Evolutionary conservation across 2,329 filamentous ascomycete species (phyloP).

Genomic region (Periconia macrospinosa): DNA sequence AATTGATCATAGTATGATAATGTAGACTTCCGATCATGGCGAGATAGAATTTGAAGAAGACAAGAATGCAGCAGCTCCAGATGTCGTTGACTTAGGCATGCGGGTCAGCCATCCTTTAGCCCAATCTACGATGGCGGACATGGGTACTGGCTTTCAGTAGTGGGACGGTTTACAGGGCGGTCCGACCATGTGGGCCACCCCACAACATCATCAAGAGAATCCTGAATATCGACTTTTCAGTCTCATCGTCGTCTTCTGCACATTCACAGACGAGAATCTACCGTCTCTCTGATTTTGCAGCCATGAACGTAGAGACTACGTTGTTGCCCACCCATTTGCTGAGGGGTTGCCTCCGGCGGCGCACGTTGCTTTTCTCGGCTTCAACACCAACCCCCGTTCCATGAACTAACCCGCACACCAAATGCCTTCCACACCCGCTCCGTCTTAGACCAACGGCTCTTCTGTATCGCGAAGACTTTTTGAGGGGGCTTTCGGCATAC

Average conservation of each 20-base stretch:
- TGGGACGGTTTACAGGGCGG: too few species aligned
- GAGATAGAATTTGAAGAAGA: not conserved
- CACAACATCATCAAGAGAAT: not conserved
- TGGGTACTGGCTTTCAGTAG: too few species aligned
- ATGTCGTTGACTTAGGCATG: conserved; percentile 1
- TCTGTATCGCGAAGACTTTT: too few species aligned
- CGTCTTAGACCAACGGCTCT: not conserved
- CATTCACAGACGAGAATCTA: not conserved
- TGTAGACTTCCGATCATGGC: too few species aligned
- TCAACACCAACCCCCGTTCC: not conserved
- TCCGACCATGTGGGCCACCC: not conserved
- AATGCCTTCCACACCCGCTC: not conserved
- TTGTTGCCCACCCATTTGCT: not conserved
- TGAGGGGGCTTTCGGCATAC: too few species aligned
- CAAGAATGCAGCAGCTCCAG: not conserved
- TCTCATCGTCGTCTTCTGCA: not conserved
- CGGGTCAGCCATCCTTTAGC: not conserved
- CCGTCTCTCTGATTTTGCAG: not conserved
- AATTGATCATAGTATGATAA: not conserved
- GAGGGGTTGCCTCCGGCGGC: too few species aligned
- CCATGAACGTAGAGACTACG: not conserved
- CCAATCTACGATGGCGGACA: not conserved
- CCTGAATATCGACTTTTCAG: not conserved
- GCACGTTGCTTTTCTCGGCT: not conserved
- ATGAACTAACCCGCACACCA: not conserved